Evolutionary conservation across 768 basidiomycete genomes (phyloP).

Genomic region (Chalciporus sphaerocephalus): DNA sequence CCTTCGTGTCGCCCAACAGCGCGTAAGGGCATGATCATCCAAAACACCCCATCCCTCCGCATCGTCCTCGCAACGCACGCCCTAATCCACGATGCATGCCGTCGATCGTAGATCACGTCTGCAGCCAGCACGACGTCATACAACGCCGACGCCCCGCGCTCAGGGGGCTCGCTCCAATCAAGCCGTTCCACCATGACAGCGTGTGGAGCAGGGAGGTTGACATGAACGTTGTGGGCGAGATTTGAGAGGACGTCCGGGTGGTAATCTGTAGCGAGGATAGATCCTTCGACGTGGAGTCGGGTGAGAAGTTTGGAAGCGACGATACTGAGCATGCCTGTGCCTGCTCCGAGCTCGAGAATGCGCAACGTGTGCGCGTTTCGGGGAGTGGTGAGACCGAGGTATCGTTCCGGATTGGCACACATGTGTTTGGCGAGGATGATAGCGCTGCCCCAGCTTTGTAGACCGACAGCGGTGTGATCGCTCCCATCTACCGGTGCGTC

Average conservation of each 20-base stretch:
- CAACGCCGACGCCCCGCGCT: conserved; percentile 27
- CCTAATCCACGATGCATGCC: conserved; percentile 68
- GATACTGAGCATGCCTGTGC: conserved; percentile 81
- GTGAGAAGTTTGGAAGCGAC: conserved; percentile 48
- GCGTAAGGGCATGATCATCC: conserved; percentile 71
- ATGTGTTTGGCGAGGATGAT: conserved; percentile 67
- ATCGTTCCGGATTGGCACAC: conserved; percentile 40
- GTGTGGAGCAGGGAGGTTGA: conserved; percentile 41
- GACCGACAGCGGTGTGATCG: conserved; percentile 76
- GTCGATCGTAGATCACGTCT: conserved; percentile 72
- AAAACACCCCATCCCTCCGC: conserved; percentile 49
- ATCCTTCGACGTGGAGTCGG: conserved; percentile 9
- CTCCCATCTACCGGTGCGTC: conserved; percentile 60
- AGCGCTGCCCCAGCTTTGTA: conserved; percentile 82
- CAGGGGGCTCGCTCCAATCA: conserved; percentile 60
- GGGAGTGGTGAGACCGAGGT: conserved; percentile 28
- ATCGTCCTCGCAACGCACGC: conserved; percentile 54
- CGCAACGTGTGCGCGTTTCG: conserved; percentile 24
- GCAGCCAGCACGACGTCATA: conserved; percentile 77
- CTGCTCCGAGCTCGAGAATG: conserved; percentile 79
- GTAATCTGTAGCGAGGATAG: conserved; percentile 70
- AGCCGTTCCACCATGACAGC: conserved; percentile 46
- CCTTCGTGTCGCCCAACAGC: conserved; percentile 59
- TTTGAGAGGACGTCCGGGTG: conserved; percentile 74
- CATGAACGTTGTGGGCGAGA: conserved; percentile 52